Evolutionary conservation across 78 protist species (phyloP).

Genomic region (Creolimax fragrantissima): DNA sequence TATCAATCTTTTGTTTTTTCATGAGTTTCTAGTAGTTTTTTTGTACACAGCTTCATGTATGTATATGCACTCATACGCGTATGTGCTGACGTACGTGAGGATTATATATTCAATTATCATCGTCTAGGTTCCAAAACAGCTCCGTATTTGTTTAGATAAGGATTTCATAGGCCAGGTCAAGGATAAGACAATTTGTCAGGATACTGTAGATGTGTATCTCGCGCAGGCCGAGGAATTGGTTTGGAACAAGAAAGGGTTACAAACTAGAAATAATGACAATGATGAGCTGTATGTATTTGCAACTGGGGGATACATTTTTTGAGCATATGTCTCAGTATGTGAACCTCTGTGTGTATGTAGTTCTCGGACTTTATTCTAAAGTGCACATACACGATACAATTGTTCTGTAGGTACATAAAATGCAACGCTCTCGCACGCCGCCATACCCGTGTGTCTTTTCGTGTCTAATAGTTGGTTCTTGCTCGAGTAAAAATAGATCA

Average conservation of each 20-base stretch:
- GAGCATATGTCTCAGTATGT: too few species aligned
- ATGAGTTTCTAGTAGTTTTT: not conserved
- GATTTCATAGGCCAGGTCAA: not conserved
- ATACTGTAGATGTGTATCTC: not conserved
- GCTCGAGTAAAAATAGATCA: not conserved
- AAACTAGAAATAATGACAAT: not conserved
- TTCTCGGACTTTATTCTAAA: not conserved
- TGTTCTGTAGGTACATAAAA: not conserved
- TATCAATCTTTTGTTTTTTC: not conserved
- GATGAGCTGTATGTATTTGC: too few species aligned
- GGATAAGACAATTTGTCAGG: not conserved
- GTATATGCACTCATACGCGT: not conserved
- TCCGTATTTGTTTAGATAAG: not conserved
- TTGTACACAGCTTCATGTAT: not conserved
- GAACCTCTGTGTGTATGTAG: too few species aligned
- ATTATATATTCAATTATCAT: not conserved
- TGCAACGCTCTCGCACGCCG: too few species aligned
- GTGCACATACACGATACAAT: not conserved
- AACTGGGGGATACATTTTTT: too few species aligned
- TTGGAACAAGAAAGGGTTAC: not conserved
- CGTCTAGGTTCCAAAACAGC: not conserved
- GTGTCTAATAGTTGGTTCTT: too few species aligned
- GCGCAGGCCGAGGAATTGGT: not conserved
- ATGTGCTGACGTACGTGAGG: not conserved
- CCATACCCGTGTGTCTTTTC: too few species aligned